Percentiles rank a stretch among this genome's conserved stretches.
phyloP scores from a whole-genome alignment of 169 alveolate species.

The Ichthyophthirius multifiliis region DNA sequence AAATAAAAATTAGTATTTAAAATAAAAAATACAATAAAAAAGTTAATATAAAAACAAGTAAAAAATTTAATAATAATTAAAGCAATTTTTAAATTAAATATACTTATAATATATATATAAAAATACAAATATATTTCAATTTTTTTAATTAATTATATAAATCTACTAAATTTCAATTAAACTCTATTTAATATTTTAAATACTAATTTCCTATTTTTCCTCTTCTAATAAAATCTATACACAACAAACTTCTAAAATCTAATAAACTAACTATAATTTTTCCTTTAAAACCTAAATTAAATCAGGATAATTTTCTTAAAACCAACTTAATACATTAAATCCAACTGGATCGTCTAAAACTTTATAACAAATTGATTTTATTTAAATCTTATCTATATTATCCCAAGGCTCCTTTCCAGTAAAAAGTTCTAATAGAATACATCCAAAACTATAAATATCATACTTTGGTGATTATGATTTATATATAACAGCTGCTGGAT shows the following conservation, averaged over 20 bases:
- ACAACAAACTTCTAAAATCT: not conserved
- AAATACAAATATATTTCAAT: too few relatives aligned
- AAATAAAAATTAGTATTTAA: too few relatives aligned
- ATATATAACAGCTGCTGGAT: slow-evolving; percentile 3
- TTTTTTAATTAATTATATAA: too few relatives aligned
- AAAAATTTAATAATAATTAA: too few relatives aligned
- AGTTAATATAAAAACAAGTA: too few relatives aligned
- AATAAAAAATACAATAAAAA: too few relatives aligned
- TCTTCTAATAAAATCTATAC: not conserved
- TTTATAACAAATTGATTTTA: not conserved
- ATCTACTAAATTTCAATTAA: not conserved
- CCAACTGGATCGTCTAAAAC: not conserved
- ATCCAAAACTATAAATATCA: slow-evolving; percentile 1
- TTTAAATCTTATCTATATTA: not conserved
- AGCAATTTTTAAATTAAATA: too few relatives aligned
- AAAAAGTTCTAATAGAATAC: not conserved
- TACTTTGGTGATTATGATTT: not conserved
- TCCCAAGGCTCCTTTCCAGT: slow-evolving; percentile 3
- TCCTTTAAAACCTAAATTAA: not conserved
- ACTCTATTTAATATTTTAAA: not conserved
- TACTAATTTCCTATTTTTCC: not conserved
- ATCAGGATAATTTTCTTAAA: not conserved
- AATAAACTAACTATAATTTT: not conserved
- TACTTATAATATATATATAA: too few relatives aligned
- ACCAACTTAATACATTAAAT: not conserved